Evolutionary conservation across 2,329 filamentous ascomycete genomes (phyloP), one percentile per base, ranked within the genome.

Genomic region (Ophiostoma fasciatum): DNA sequence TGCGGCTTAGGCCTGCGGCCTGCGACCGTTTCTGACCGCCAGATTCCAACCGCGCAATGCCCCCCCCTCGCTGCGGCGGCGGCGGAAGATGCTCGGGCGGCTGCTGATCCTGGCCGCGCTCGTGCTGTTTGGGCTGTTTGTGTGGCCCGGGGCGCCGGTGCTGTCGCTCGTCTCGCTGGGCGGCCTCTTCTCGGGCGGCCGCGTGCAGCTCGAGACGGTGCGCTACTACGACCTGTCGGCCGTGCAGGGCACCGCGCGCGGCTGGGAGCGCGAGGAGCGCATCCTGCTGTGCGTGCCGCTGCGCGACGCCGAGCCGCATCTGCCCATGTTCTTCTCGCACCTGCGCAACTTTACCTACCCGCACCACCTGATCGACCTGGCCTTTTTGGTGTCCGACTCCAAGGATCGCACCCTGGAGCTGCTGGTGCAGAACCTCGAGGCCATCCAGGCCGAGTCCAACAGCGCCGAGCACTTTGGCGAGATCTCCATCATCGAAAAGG

Each of bases 251-350:
- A 90, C 85, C 7, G 83, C 82, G 35, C 77, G 82, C 45, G 92
- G 90, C 6, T 98, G 90, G 90, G 88, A 96, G 58, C 72, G 85
- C 41, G 90, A 93, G 55, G 90, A 98, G 61, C 76, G 90, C 45
- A 94, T 98, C 46, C 67, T 98, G 22, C 71, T 98, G 39, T 96
- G 90, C 57, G 90, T 93, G 13, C 90, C 90, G 30, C 71, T 98
- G 37, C 75, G 90, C 57, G 92, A 98, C 57, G 90, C 90, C 31
- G 78, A 92, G 51, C 70, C 82, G 19, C 90, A 98, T 66, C 62
- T 98, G 33, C 74, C 79, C 42, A 96, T 98, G 88, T 96, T 98
- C 70, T 98, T 98, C 61, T 80, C 81, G n/a, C 92, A 98, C 54
- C 68, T 98, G 40, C 78, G 77, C 47, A 98, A 98, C 60, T 79